A percentile compares a stretch with the other conserved stretches of the same genome.
Conservation (phyloP, 768 basidiomycete species). For the Hemileccinum impolitum region DNA sequence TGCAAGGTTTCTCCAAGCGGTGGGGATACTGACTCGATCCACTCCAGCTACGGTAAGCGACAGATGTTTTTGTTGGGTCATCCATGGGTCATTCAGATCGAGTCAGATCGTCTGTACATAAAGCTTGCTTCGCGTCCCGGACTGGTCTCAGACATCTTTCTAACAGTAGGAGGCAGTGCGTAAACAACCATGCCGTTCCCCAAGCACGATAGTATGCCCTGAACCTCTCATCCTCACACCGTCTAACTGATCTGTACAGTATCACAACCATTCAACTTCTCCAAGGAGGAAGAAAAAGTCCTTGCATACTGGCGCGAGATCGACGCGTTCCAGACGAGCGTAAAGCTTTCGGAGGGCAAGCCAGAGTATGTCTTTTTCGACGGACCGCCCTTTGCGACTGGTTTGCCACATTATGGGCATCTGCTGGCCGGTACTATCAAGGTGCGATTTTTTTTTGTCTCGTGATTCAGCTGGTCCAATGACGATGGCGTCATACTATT, state of each 20-base stretch:
- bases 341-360: slow-evolving; percentile 88
- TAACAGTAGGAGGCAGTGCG: neutral
- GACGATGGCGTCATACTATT: neutral
- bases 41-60: too few relatives aligned
- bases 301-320: slow-evolving; percentile 92
- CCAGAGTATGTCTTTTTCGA: slow-evolving; percentile 96
- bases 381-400: slow-evolving; percentile 96
- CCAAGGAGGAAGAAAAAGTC: slow-evolving; percentile 88
- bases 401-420: slow-evolving; percentile 95
- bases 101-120: too few relatives aligned
- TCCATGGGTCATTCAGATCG: too few relatives aligned
- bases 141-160: neutral
- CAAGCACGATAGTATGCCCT: slow-evolving; percentile 66
- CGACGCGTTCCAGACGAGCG: slow-evolving; percentile 92
- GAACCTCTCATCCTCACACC: neutral
- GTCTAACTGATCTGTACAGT: slow-evolving; percentile 42
- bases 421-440: slow-evolving; percentile 91
- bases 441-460: slow-evolving; percentile 42
- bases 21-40: too few relatives aligned
- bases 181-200: slow-evolving; percentile 55
- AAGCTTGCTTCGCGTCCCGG: too few relatives aligned
- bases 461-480: slow-evolving; percentile 3
- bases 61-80: too few relatives aligned
- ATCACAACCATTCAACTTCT: slow-evolving; percentile 73
- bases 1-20: too few relatives aligned